Conservation (phyloP, 805 yeast genomes). For the Tetrapisispora arboricola region DNA sequence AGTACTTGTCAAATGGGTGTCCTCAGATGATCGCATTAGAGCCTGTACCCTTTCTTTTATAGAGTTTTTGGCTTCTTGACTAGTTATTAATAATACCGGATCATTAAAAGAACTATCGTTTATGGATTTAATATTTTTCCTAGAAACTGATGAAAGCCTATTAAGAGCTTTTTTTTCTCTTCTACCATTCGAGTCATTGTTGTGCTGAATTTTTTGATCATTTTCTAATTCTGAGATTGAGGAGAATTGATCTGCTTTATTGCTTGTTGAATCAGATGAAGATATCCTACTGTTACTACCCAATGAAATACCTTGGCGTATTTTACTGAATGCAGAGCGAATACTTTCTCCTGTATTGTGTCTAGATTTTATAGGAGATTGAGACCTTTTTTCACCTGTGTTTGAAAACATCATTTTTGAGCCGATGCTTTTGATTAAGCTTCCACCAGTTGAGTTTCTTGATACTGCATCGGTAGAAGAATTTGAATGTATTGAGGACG, state of each 20-base stretch:
- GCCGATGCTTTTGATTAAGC: constrained; percentile 11
- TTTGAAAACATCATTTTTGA: constrained; percentile 12
- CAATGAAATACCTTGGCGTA: constrained; percentile 12
- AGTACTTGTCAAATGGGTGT: constrained; percentile 37
- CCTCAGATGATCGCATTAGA: constrained; percentile 29
- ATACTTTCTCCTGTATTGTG: constrained; percentile 22
- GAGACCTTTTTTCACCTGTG: constrained; percentile 12
- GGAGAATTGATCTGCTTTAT: neutral
- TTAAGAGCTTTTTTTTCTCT: neutral
- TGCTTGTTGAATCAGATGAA: neutral
- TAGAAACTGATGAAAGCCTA: neutral
- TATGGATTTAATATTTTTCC: constrained; percentile 1
- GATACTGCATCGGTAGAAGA: neutral
- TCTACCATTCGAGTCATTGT: neutral
- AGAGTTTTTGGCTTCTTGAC: constrained; percentile 20
- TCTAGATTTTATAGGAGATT: constrained; percentile 17
- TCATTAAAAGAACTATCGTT: constrained; percentile 4
- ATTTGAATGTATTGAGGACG: neutral
- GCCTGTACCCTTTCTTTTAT: constrained; percentile 47
- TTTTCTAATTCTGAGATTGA: neutral
- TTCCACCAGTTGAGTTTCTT: constrained; percentile 13
- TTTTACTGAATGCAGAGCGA: constrained; percentile 12
- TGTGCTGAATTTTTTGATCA: neutral
- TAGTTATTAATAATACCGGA: constrained; percentile 3
- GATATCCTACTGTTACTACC: constrained; percentile 1